Conservation (phyloP, 2,329 filamentous ascomycete genomes). For the Xylariaceae sp. region DNA sequence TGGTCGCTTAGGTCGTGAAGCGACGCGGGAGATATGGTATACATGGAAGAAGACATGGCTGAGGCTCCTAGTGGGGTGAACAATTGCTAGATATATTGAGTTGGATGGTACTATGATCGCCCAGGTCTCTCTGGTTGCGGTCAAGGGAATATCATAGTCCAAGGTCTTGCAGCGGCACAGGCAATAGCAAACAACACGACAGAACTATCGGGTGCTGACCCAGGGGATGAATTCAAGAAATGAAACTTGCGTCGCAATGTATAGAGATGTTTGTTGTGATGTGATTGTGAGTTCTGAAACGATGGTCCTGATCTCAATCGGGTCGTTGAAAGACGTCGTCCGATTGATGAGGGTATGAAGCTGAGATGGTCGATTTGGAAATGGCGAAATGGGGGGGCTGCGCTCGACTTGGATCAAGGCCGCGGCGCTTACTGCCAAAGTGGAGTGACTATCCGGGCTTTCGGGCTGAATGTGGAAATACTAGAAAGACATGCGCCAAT, state of each 20-base stretch:
- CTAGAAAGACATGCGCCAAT: slow-evolving; percentile 20
- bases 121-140: slow-evolving; percentile 32
- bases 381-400: slow-evolving; percentile 29
- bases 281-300: slow-evolving; percentile 20
- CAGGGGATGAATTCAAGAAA: slow-evolving; percentile 1
- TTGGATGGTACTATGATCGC: slow-evolving; percentile 31
- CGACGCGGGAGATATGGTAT: slow-evolving; percentile 50
- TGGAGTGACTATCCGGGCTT: slow-evolving; percentile 36
- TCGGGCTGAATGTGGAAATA: slow-evolving; percentile 42
- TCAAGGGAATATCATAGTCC: slow-evolving; percentile 39
- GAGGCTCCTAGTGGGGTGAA: slow-evolving; percentile 35
- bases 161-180: slow-evolving; percentile 27
- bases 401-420: slow-evolving; percentile 29
- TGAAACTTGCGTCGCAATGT: not conserved
- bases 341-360: slow-evolving; percentile 23
- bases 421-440: slow-evolving; percentile 40
- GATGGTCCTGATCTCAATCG: slow-evolving; percentile 26
- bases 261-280: slow-evolving; percentile 12
- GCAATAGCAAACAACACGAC: slow-evolving; percentile 19
- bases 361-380: slow-evolving; percentile 31
- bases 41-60: slow-evolving; percentile 53
- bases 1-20: slow-evolving; percentile 47
- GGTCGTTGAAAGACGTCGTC: slow-evolving; percentile 20
- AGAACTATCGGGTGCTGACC: slow-evolving; percentile 4
- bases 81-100: slow-evolving; percentile 42